Evolutionary conservation across 1,284 basidiomycete species (phyloP).

Genomic region (Sphaerobolus stellatus): DNA sequence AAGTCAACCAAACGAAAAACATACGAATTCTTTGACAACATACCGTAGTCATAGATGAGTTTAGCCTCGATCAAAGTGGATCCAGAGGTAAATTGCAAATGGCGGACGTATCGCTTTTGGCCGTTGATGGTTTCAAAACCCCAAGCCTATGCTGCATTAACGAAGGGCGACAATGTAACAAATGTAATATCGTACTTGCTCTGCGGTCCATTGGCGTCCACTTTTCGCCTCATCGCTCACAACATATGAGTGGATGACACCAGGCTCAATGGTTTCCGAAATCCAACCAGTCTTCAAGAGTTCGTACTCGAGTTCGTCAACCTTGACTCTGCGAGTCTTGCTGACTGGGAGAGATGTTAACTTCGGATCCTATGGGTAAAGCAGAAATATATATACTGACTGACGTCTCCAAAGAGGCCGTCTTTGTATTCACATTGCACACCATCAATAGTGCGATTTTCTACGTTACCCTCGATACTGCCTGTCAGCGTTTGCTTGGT

Average conservation of each 20-base stretch:
- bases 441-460: conserved; percentile 55
- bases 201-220: conserved; percentile 44
- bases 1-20: neutral
- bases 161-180: neutral
- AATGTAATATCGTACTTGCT: conserved; percentile 42
- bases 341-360: conserved; percentile 3
- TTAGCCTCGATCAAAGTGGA: conserved; percentile 53
- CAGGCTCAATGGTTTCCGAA: conserved; percentile 50
- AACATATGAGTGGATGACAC: conserved; percentile 49
- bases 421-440: conserved; percentile 47
- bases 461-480: conserved; percentile 54
- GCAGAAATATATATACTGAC: conserved; percentile 33
- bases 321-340: conserved; percentile 41
- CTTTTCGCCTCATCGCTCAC: conserved; percentile 52
- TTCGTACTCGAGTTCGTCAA: conserved; percentile 48
- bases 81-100: conserved; percentile 65
- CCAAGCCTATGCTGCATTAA: conserved; percentile 52
- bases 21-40: neutral
- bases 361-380: neutral
- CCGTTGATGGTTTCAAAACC: conserved; percentile 62
- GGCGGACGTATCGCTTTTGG: conserved; percentile 60
- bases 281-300: conserved; percentile 57
- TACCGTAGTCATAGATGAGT: conserved; percentile 68
- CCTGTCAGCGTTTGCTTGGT: conserved; percentile 62
- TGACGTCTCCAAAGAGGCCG: conserved; percentile 54